Base-by-base conservation (phyloP, 2,329 filamentous ascomycete species). In the Colletotrichum gloeosporioides region DNA sequence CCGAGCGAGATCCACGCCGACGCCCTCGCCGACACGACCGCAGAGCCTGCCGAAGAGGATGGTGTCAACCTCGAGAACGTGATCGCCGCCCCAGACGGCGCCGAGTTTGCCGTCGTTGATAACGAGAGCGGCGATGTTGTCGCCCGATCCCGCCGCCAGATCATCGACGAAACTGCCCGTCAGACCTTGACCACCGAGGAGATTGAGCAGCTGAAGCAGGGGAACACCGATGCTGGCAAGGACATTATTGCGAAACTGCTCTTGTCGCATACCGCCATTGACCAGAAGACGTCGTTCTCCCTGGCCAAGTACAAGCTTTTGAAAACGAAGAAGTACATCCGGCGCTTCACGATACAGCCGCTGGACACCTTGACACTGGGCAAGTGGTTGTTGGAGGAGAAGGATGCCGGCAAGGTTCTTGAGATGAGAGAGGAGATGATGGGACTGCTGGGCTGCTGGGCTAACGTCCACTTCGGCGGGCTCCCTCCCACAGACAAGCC, bases 291-390 rank as follows among this genome's bases (percentile, higher is more conserved):
- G 0, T 90, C 93, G 1, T 99, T 98, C 82, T 98, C 96, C 4
- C 88, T 98, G 74, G 96, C 96, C 59, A 99, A 99, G 85, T 99
- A 99, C 86, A 98, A 97, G 81, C 88, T 99, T 22, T 90, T 98
- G 62, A 99, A 99, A 87, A 94, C 95, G 78, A 96, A 93, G 83
- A 99, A 99, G 85, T 99, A 98, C 83, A 90, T 99, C 78, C 93
- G 94, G 80, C 90, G 96, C 15, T 99, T 99, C 82, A 95, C 94
- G 0, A 92, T 97, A 2, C 84, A 98, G 68, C 96, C 96, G 1
- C 86, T 99, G 79, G 96, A 98, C 81, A 92, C 98, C 16, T 90
- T 93, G 1, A 90, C 92, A 78, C 87, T 99, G 77, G 92, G 93
- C 25, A 91, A 95, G 79, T 98, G 94, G 88, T 89, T 96, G 81